A percentile compares a stretch with the other conserved stretches of the same genome.
phyloP scores from a whole-genome alignment of 768 basidiomycete species.

The Xerocomus potaroensis region DNA sequence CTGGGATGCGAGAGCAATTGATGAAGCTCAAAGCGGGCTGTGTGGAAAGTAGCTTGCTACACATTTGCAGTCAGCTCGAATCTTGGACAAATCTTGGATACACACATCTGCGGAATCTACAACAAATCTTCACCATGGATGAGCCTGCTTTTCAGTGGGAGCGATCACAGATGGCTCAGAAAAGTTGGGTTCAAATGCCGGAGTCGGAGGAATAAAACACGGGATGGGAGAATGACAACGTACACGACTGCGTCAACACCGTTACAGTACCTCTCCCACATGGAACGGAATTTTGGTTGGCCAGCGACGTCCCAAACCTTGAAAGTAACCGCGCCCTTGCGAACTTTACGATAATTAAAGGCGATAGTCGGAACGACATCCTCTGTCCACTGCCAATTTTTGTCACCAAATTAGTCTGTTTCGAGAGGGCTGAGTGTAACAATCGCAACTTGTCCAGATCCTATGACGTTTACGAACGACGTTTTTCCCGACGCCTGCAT shows the following conservation, averaged over 20 bases:
- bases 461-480: slow-evolving; percentile 88
- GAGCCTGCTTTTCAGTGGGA: slow-evolving; percentile 11
- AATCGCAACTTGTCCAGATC: slow-evolving; percentile 61
- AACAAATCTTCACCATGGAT: slow-evolving; percentile 62
- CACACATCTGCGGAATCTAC: slow-evolving; percentile 86
- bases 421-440: neutral
- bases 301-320: slow-evolving; percentile 97
- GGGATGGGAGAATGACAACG: slow-evolving; percentile 24
- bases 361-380: slow-evolving; percentile 96
- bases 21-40: slow-evolving; percentile 80
- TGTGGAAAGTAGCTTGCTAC: slow-evolving; percentile 78
- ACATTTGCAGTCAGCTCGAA: neutral
- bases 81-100: slow-evolving; percentile 6
- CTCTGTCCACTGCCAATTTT: slow-evolving; percentile 76
- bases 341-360: slow-evolving; percentile 85
- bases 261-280: slow-evolving; percentile 94
- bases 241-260: slow-evolving; percentile 92
- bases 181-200: neutral
- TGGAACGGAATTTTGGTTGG: slow-evolving; percentile 89
- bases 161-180: neutral
- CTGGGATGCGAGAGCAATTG: slow-evolving; percentile 65
- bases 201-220: neutral
- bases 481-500: slow-evolving; percentile 89
- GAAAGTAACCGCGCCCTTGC: slow-evolving; percentile 85
- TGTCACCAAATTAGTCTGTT: slow-evolving; percentile 1